Percentiles rank a stretch among this genome's conserved stretches.
Evolutionary conservation across 2,329 filamentous ascomycete genomes (phyloP).

Genomic region (Tolypocladium pustulatum): DNA sequence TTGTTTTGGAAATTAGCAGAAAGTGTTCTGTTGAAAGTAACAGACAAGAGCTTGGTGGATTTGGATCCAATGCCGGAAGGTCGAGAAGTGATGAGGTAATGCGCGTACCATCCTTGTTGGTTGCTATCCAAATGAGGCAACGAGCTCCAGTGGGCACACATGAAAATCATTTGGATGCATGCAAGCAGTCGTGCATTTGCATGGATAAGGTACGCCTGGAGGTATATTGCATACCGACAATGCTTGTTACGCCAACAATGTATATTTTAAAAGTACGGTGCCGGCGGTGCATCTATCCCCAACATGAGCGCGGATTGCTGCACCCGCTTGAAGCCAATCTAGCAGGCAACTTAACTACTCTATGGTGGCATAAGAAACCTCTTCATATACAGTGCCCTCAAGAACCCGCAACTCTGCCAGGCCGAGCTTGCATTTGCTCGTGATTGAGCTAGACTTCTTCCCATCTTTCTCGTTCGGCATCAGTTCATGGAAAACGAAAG

Average conservation of each 20-base stretch:
- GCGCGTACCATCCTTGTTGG: background rate
- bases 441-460: background rate
- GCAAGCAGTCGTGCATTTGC: background rate
- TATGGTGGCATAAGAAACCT: background rate
- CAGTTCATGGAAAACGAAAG: too few species aligned
- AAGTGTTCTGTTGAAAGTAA: background rate
- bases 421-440: background rate
- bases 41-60: background rate
- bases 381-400: background rate
- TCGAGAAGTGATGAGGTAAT: background rate
- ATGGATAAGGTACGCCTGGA: too few species aligned
- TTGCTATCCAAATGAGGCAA: background rate
- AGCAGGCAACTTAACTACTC: background rate
- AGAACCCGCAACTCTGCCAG: background rate
- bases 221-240: too few species aligned
- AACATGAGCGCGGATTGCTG: background rate
- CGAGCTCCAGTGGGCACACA: background rate
- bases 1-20: background rate
- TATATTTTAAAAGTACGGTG: background rate
- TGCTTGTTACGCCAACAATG: background rate
- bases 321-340: background rate
- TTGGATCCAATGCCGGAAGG: background rate
- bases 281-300: background rate
- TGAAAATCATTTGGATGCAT: too few species aligned
- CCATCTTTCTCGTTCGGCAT: background rate